A percentile compares a stretch with the other conserved stretches of the same genome.
These are phyloP conservation scores for Aspergillus sclerotiicarbonarius DNA, from an alignment of 495 filamentous ascomycete genomes.

Conservation along the genomic window DNA sequence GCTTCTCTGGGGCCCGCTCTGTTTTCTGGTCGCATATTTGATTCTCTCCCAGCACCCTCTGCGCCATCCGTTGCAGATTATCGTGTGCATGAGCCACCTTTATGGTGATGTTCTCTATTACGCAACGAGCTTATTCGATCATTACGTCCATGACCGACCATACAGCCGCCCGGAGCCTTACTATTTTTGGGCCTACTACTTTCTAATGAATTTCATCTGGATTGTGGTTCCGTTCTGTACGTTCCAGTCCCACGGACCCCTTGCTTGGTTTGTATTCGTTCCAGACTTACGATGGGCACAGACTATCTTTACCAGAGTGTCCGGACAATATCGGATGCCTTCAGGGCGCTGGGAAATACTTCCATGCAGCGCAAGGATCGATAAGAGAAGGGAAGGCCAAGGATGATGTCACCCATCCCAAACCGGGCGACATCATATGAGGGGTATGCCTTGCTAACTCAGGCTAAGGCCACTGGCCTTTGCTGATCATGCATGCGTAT, in stretches of 20 bases:
- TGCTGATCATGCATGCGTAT: neutral
- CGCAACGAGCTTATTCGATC: slow-evolving; percentile 71
- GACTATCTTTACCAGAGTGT: slow-evolving; percentile 55
- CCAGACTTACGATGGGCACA: slow-evolving; percentile 27
- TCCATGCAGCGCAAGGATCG: slow-evolving; percentile 35
- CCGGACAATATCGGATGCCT: slow-evolving; percentile 43
- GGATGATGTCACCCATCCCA: neutral
- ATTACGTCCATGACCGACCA: slow-evolving; percentile 51
- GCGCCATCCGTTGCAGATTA: slow-evolving; percentile 68
- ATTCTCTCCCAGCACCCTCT: slow-evolving; percentile 58
- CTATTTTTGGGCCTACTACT: slow-evolving; percentile 89
- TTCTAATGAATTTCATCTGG: slow-evolving; percentile 86
- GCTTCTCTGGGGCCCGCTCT: slow-evolving; percentile 80
- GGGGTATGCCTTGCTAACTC: neutral
- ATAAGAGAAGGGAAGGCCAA: slow-evolving; percentile 11
- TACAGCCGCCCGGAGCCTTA: slow-evolving; percentile 74
- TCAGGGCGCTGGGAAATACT: slow-evolving; percentile 40
- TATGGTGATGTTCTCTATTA: slow-evolving; percentile 89
- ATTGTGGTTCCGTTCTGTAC: slow-evolving; percentile 67
- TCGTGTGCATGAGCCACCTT: slow-evolving; percentile 75
- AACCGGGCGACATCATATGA: neutral
- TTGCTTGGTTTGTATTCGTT: slow-evolving; percentile 11
- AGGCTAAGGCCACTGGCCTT: neutral
- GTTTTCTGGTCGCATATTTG: slow-evolving; percentile 60
- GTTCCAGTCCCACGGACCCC: slow-evolving; percentile 19